Evolutionary conservation across 1,284 basidiomycete genomes (phyloP).

Genomic region (Chalciporus sp.): DNA sequence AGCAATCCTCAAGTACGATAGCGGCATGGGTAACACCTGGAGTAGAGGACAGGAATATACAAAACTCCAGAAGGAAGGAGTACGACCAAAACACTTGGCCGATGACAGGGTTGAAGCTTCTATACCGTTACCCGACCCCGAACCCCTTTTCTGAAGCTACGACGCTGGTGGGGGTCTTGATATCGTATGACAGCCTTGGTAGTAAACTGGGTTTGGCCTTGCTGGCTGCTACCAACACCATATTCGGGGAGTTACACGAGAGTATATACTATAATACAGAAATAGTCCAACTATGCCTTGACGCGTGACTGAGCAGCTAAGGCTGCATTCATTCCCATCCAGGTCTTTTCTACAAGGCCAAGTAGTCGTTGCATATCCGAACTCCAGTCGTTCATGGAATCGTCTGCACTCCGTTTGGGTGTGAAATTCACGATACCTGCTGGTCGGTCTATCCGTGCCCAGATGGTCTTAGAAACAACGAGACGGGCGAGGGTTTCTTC

Average conservation of each 20-base stretch:
- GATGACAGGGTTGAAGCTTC: conserved; percentile 21
- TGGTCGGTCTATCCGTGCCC: conserved; percentile 94
- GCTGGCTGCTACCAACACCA: conserved; percentile 3
- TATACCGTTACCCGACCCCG: conserved; percentile 15
- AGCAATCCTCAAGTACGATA: conserved; percentile 53
- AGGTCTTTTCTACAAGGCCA: conserved; percentile 80
- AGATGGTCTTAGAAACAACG: conserved; percentile 90
- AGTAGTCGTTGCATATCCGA: conserved; percentile 91
- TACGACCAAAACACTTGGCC: conserved; percentile 58
- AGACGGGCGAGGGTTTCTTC: conserved; percentile 88
- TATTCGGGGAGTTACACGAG: conserved; percentile 11
- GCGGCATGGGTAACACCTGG: conserved; percentile 53
- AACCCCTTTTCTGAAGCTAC: conserved; percentile 20
- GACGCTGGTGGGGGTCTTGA: conserved; percentile 2
- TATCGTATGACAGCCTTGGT: conserved; percentile 3
- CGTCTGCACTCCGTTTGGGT: conserved; percentile 76
- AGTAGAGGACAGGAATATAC: conserved; percentile 70
- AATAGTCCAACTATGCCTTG: conserved; percentile 46
- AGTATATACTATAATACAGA: conserved; percentile 23
- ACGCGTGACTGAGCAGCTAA: conserved; percentile 74
- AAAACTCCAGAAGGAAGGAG: conserved; percentile 68
- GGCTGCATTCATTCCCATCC: conserved; percentile 89
- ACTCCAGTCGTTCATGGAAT: conserved; percentile 96
- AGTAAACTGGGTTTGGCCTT: background rate
- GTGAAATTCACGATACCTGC: conserved; percentile 88